These are phyloP conservation scores for Xylaria curta DNA, from an alignment of 495 filamentous ascomycete species.

Conservation along the genomic window DNA sequence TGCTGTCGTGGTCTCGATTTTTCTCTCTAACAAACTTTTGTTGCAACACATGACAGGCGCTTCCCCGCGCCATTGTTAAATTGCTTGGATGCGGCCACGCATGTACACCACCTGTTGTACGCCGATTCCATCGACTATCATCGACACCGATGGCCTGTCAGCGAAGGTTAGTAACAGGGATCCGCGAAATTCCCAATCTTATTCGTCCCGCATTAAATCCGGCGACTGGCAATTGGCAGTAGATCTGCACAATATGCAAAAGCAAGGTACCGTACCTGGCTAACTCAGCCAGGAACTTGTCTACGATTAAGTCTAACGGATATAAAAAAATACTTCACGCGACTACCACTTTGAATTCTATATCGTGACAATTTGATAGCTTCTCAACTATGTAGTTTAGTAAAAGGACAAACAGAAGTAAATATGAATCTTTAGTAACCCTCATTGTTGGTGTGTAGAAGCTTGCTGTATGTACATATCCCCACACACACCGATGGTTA, in stretches of 20 bases:
- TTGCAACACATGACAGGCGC: not conserved
- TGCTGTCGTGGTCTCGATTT: not conserved
- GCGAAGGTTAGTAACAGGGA: not conserved
- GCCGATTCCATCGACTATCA: conserved; percentile 1
- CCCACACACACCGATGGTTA: conserved; percentile 3
- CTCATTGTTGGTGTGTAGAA: not conserved
- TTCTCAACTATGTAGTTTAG: not conserved
- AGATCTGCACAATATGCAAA: not conserved
- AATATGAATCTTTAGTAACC: not conserved
- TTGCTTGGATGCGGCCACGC: conserved; percentile 1
- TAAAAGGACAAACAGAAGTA: not conserved
- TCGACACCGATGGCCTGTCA: not conserved
- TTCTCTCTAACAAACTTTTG: not conserved
- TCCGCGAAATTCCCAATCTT: conserved; percentile 1
- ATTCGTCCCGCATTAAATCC: conserved; percentile 2
- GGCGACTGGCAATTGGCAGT: not conserved
- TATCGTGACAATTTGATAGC: not conserved
- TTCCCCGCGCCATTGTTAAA: conserved; percentile 14
- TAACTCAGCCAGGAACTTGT: not conserved
- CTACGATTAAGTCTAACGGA: not conserved
- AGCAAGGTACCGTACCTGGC: not conserved
- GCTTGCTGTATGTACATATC: not conserved
- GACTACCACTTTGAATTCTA: not conserved
- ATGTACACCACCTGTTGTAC: not conserved
- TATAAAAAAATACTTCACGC: not conserved